Conservation (phyloP, 2,329 filamentous ascomycete genomes). For the Exophiala aquamarina region DNA sequence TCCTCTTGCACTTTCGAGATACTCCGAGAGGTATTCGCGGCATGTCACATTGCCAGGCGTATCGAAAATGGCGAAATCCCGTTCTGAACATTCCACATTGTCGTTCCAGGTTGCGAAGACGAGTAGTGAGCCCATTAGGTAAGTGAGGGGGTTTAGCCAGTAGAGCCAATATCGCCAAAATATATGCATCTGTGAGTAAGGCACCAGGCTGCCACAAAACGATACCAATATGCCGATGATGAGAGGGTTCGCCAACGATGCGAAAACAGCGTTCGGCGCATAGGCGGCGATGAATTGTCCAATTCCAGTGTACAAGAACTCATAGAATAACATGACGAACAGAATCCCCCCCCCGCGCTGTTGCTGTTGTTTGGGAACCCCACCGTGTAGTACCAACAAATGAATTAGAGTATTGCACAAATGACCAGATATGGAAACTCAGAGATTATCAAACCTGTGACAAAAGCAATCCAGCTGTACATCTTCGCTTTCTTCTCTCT, state of each 20-base stretch:
- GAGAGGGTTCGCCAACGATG: slow-evolving; percentile 64
- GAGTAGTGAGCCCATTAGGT: slow-evolving; percentile 58
- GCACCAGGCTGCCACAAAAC: slow-evolving; percentile 75
- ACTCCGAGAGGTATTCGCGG: slow-evolving; percentile 56
- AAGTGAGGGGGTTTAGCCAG: slow-evolving; percentile 62
- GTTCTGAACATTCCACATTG: slow-evolving; percentile 47
- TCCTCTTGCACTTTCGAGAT: no score
- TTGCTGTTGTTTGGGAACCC: slow-evolving; percentile 49
- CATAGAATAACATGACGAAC: slow-evolving; percentile 64
- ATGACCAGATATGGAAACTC: slow-evolving; percentile 71
- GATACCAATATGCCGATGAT: slow-evolving; percentile 69
- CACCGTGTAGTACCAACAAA: slow-evolving; percentile 59
- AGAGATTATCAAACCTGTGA: slow-evolving; percentile 63
- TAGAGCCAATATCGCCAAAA: slow-evolving; percentile 68
- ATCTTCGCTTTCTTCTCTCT: slow-evolving; percentile 77
- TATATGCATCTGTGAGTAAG: slow-evolving; percentile 58
- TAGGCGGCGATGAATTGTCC: slow-evolving; percentile 68
- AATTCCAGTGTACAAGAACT: slow-evolving; percentile 51
- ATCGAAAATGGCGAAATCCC: slow-evolving; percentile 52
- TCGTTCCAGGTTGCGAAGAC: slow-evolving; percentile 52
- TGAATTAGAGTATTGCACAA: slow-evolving; percentile 66
- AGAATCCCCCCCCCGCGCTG: slow-evolving; percentile 64
- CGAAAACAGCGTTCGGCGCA: slow-evolving; percentile 65
- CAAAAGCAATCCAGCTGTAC: slow-evolving; percentile 73
- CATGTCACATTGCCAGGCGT: slow-evolving; percentile 54